phyloP scores from a whole-genome alignment of 169 alveolate genomes.

The Plasmodium coatneyi region DNA sequence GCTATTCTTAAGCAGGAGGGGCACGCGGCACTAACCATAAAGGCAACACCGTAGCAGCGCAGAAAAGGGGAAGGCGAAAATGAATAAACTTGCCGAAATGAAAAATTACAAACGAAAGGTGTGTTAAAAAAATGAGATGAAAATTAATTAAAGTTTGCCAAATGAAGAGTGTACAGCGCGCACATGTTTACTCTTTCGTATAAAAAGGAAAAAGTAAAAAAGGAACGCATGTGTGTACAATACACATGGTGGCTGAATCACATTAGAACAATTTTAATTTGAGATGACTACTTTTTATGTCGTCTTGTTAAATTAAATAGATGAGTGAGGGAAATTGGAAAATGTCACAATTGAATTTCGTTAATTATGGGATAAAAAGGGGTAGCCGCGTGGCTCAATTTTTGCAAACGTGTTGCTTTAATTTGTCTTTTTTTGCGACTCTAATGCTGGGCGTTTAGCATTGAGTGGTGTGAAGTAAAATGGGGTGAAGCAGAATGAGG shows the following conservation, averaged over 20 bases:
- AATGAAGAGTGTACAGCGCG: background rate
- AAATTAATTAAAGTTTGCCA: constrained; percentile 40
- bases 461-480: background rate
- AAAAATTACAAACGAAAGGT: constrained; percentile 3
- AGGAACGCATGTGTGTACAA: background rate
- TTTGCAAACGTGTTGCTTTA: constrained; percentile 1
- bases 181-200: background rate
- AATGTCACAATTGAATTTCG: constrained; percentile 21
- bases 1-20: constrained; percentile 15
- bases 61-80: background rate
- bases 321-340: background rate
- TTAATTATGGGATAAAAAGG: constrained; percentile 21
- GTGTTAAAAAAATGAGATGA: constrained; percentile 4
- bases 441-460: background rate
- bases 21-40: background rate
- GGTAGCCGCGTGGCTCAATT: background rate
- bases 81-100: background rate
- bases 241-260: background rate
- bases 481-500: background rate
- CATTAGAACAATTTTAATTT: constrained; percentile 5
- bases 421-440: constrained; percentile 17
- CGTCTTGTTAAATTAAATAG: constrained; percentile 18
- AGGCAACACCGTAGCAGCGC: background rate
- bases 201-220: background rate
- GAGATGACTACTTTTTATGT: constrained; percentile 5